phyloP scores from a whole-genome alignment of 345 rosid species.

The Rhizophora apiculata region DNA sequence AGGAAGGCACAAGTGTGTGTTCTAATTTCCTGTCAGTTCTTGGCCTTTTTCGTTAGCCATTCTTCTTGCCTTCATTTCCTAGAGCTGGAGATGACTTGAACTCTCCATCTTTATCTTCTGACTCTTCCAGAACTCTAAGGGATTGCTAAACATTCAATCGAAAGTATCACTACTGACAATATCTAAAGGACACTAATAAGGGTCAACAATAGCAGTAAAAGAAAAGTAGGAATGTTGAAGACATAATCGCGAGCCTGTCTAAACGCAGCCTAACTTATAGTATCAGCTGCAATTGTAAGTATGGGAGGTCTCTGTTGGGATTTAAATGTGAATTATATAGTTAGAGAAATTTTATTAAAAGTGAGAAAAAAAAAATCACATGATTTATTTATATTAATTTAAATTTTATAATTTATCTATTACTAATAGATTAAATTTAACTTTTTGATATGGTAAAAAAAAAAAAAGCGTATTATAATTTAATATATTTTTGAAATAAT shows the following conservation, averaged over 20 bases:
- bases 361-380: too few relatives aligned
- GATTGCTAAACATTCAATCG: conserved; percentile 41
- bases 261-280: conserved; percentile 58
- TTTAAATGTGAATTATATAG: too few relatives aligned
- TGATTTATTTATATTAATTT: too few relatives aligned
- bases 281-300: conserved; percentile 59
- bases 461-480: too few relatives aligned
- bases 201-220: not conserved
- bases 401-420: too few relatives aligned
- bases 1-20: too few relatives aligned
- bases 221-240: not conserved
- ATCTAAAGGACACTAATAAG: too few relatives aligned
- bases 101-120: conserved; percentile 34
- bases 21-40: not conserved
- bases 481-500: too few relatives aligned
- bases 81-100: conserved; percentile 49
- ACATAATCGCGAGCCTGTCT: conserved; percentile 42
- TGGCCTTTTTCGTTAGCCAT: conserved; percentile 35
- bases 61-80: conserved; percentile 52
- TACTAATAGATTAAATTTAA: too few relatives aligned
- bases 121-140: conserved; percentile 47
- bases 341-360: too few relatives aligned
- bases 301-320: conserved; percentile 23
- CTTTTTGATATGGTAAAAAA: too few relatives aligned
- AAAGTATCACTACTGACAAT: too few relatives aligned